Evolutionary conservation across 1,284 basidiomycete genomes (phyloP), one percentile per base, ranked within the genome.

Genomic region (Singerocomus rubriflavus): DNA sequence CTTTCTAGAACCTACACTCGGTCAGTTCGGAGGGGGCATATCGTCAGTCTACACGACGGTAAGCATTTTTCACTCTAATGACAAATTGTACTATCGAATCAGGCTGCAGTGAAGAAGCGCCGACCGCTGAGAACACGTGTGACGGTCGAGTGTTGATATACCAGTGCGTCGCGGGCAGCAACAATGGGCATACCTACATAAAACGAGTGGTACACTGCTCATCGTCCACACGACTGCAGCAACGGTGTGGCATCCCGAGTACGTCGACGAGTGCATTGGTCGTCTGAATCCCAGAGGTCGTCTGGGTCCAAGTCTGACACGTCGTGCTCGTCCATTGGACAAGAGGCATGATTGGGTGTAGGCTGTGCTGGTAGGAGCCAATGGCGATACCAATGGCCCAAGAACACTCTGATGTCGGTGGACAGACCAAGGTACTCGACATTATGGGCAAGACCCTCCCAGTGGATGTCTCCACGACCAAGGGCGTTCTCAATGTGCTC

Each of bases 391-490:
- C 83, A 88, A 48, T 72, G 72, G 2, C 81, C 79, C 48, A 89
- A 72, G 64, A 85, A 88, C 16, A 80, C 66, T 58, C 84, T 87
- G 64, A 89, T 79, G 45, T 88, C 84, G 10, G 77, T 66, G 38
- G 78, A 72, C 58, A 91, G 76, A 25, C 82, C 84, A 46, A 91
- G 81, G 60, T 88, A 91, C 64, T 90, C 88, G 61, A 83, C 87
- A 63, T 90, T 91, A 47, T 84, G 79, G n/a, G 84, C 86, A 53
- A 90, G 75, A 37, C 85, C 86, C 54, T 88, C 84, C 88, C 87
- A 91, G 39, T 79, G 78, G 45, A 88, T 73, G 45, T 71, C 65
- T n/a, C 82, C 80, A 16, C 72, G 66, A 51, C 78, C 73, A 17
- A 91, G 77, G 35, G 76, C 80, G 33, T 80, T 72, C 58, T 81